Conservation (phyloP, 176 grass and related monocot genomes). For the Rhynchospora breviuscula region DNA sequence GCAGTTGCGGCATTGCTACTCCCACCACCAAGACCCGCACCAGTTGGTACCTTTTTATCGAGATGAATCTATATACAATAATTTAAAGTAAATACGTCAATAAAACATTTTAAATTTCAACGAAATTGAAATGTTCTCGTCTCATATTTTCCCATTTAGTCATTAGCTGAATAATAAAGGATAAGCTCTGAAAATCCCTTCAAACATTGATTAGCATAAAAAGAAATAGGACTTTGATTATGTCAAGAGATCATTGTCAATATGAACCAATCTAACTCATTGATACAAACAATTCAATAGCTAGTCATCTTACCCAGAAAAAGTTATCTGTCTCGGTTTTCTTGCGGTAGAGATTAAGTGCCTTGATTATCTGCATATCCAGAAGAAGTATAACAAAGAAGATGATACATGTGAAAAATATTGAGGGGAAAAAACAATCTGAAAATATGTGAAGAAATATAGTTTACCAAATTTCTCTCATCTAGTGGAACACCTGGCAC, state of each 20-base stretch:
- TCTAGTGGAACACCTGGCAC: constrained; percentile 84
- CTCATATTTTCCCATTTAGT: not conserved
- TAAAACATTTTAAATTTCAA: not conserved
- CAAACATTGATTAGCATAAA: not conserved
- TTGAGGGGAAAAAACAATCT: not conserved
- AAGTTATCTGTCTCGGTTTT: constrained; percentile 91
- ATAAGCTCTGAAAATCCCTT: not conserved
- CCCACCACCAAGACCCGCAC: constrained; percentile 97
- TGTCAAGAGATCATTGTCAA: not conserved
- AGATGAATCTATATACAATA: constrained; percentile 69
- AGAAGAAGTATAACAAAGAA: constrained; percentile 24
- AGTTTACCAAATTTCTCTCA: constrained; percentile 80
- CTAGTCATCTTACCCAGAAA: constrained; percentile 60
- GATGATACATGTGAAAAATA: not conserved
- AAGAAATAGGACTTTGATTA: not conserved
- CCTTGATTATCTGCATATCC: constrained; percentile 77
- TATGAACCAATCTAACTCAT: not conserved
- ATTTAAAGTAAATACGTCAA: not conserved
- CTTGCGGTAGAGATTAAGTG: constrained; percentile 87
- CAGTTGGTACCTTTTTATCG: constrained; percentile 96
- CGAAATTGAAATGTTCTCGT: not conserved
- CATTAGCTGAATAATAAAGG: not conserved
- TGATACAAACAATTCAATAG: constrained; percentile 6
- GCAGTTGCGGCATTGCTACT: constrained; percentile 97
- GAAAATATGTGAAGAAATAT: not conserved